These are phyloP conservation scores for Solanum chilense DNA, from an alignment of 257 asterid species.

Conservation along the genomic window DNA sequence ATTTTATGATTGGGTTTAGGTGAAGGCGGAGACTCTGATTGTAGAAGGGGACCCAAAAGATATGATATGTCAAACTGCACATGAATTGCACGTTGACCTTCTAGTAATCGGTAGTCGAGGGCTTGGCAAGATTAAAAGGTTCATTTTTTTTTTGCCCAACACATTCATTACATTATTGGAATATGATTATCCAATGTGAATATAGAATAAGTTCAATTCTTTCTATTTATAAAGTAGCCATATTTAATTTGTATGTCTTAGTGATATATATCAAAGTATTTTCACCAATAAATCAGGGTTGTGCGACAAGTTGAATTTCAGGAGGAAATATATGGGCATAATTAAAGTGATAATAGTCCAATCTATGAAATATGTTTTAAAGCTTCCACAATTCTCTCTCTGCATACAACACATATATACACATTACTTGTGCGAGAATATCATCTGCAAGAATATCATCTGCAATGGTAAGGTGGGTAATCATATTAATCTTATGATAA, in stretches of 20 bases:
- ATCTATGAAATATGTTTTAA: neutral
- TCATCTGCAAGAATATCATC: neutral
- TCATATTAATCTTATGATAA: no score
- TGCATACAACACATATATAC: neutral
- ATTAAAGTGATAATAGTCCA: neutral
- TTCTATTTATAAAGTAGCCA: no score
- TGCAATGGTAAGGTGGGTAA: neutral
- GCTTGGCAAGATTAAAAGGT: constrained; percentile 50
- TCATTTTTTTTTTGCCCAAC: neutral
- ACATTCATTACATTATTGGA: neutral
- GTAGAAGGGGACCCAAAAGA: constrained; percentile 49
- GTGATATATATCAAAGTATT: neutral
- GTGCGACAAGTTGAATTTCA: neutral
- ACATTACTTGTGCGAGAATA: neutral
- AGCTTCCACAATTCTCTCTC: neutral
- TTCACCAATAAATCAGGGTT: no score
- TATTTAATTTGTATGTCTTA: neutral
- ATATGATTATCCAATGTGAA: no score
- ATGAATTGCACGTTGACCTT: constrained; percentile 28
- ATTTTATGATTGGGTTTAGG: constrained; percentile 8
- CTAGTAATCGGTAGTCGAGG: constrained; percentile 51
- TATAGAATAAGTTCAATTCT: no score
- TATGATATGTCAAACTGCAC: constrained; percentile 34
- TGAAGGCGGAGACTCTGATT: constrained; percentile 14
- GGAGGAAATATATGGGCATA: neutral